Percentiles rank a stretch among this genome's conserved stretches.
Evolutionary conservation across 768 basidiomycete species (phyloP).

Genomic region (Suillus occidentalis): DNA sequence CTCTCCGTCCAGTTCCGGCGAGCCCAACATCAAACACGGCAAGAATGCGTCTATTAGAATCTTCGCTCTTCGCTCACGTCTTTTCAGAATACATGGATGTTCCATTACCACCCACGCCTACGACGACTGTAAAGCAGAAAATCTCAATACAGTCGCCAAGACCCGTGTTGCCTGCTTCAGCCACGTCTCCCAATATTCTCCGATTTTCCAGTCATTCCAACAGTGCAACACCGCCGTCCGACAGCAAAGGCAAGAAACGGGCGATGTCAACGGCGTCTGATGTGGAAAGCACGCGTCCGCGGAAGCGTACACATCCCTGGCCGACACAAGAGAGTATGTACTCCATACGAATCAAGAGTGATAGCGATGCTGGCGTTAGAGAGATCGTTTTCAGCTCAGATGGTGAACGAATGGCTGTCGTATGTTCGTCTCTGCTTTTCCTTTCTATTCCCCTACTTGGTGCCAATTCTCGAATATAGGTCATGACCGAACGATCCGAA

Average conservation of each 20-base stretch:
- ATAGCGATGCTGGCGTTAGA: slow-evolving; percentile 46
- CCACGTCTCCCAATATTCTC: slow-evolving; percentile 37
- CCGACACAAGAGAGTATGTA: slow-evolving; percentile 43
- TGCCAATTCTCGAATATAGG: slow-evolving; percentile 34
- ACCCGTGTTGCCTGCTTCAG: slow-evolving; percentile 26
- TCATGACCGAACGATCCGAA: slow-evolving; percentile 58
- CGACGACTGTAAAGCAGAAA: slow-evolving; percentile 16
- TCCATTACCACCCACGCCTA: slow-evolving; percentile 17
- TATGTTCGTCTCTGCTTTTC: slow-evolving; percentile 42
- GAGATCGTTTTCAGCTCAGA: slow-evolving; percentile 52
- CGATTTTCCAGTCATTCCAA: slow-evolving; percentile 25
- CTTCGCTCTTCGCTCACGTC: neutral
- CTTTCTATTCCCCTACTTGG: slow-evolving; percentile 2
- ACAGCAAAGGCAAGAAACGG: slow-evolving; percentile 40
- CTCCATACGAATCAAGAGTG: slow-evolving; percentile 42
- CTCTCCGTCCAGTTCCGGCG: slow-evolving; percentile 21
- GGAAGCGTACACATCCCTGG: slow-evolving; percentile 44
- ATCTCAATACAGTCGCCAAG: slow-evolving; percentile 32
- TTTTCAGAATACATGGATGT: neutral
- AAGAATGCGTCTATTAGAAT: slow-evolving; percentile 13
- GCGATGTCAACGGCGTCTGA: slow-evolving; percentile 26
- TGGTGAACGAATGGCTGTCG: slow-evolving; percentile 56
- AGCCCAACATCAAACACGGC: slow-evolving; percentile 31
- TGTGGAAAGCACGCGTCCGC: slow-evolving; percentile 30
- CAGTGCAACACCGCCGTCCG: slow-evolving; percentile 28